These are phyloP conservation scores for Eucalyptus polyanthemos DNA, from an alignment of 345 rosid species.

Conservation along the genomic window DNA sequence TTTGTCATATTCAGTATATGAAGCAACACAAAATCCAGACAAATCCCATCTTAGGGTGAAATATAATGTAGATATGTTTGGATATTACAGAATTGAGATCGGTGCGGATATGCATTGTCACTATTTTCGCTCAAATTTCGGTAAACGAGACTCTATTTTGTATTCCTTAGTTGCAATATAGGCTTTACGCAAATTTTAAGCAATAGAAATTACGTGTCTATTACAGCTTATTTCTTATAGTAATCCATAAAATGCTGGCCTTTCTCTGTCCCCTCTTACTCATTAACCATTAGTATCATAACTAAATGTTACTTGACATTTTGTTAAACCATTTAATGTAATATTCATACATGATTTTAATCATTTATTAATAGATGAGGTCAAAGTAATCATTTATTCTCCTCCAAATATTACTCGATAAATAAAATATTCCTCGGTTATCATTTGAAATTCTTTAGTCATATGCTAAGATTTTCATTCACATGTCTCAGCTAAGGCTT, in stretches of 20 bases:
- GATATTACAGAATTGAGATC: rapidly evolving
- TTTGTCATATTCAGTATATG: rapidly evolving
- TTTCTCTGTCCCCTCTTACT: not conserved
- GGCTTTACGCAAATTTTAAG: not conserved
- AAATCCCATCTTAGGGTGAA: not conserved
- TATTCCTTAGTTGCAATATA: not conserved
- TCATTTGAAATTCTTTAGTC: not conserved
- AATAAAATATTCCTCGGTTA: not conserved
- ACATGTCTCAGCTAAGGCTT: not conserved
- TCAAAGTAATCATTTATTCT: not conserved
- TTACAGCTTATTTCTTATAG: not conserved
- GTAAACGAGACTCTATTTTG: not conserved
- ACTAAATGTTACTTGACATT: not conserved
- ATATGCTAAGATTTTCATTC: not conserved
- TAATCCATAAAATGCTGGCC: not conserved
- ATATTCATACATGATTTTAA: not conserved
- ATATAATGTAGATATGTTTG: not conserved
- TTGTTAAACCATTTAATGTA: not conserved
- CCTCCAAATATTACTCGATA: not conserved
- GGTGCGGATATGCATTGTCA: not conserved
- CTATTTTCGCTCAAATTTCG: not conserved
- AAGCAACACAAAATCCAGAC: not conserved
- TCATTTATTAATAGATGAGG: not conserved
- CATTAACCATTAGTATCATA: not conserved
- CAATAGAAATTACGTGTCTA: not conserved